Evolutionary conservation across 768 basidiomycete species (phyloP).

Genomic region (Boletus reticulatus): DNA sequence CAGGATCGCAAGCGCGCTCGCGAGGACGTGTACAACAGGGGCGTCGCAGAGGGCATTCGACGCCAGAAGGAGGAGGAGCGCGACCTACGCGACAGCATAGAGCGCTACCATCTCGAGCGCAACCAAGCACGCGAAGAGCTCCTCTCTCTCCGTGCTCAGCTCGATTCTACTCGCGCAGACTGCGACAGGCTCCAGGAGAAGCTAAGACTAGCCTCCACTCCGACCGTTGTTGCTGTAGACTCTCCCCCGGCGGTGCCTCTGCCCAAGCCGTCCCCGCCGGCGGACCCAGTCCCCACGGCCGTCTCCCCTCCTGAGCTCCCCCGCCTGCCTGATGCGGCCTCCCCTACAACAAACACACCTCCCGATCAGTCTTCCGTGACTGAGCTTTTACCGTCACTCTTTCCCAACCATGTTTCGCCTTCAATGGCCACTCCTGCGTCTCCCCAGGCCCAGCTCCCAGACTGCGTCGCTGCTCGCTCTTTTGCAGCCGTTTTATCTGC

Average conservation of each 20-base stretch:
- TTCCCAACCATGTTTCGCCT: slow-evolving; percentile 21
- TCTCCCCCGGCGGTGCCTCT: background rate
- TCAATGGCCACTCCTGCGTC: slow-evolving; percentile 32
- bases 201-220: slow-evolving; percentile 9
- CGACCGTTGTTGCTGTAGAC: background rate
- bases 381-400: slow-evolving; percentile 19
- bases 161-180: slow-evolving; percentile 32
- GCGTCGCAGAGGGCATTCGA: slow-evolving; percentile 38
- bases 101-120: slow-evolving; percentile 35
- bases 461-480: slow-evolving; percentile 34
- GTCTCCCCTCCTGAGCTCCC: slow-evolving; percentile 3
- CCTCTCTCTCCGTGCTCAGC: slow-evolving; percentile 31
- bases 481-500: slow-evolving; percentile 33
- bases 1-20: slow-evolving; percentile 38
- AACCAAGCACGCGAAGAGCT: slow-evolving; percentile 35
- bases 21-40: slow-evolving; percentile 40
- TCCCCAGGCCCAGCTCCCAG: slow-evolving; percentile 33
- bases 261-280: slow-evolving; percentile 5
- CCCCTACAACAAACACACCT: background rate
- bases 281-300: background rate
- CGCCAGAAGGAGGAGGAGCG: slow-evolving; percentile 40
- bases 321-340: slow-evolving; percentile 1
- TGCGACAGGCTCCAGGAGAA: slow-evolving; percentile 31
- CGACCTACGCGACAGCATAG: slow-evolving; percentile 32
- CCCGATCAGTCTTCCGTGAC: slow-evolving; percentile 5